Evolutionary conservation across 305 asterid species (phyloP), one percentile per base, ranked within the genome.

Genomic region (Striga hermonthica): DNA sequence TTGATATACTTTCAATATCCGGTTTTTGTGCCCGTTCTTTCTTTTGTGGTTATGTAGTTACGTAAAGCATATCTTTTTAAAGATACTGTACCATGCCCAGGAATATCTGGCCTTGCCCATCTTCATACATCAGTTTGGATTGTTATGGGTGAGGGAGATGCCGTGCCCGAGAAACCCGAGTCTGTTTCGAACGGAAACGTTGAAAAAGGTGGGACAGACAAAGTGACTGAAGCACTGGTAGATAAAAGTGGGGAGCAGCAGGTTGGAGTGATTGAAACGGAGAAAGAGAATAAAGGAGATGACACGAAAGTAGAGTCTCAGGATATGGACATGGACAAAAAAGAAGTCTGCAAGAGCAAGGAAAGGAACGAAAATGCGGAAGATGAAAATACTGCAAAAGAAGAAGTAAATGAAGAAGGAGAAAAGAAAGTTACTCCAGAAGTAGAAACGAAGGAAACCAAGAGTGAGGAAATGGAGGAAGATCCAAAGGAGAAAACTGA

Each of bases 101-200:
- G 58, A 14, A 53, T 14, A 15, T 5, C 6, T 8, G 41, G 10
- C 14, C 6, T 9, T 34, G 37, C 40, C 44, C 38, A 35, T 39
- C 28, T 40, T 7, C 37, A 9, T 47, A 55, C 45, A 15, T 74
- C 16, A 35, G 34, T 54, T 60, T 69, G 38, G 49, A 75, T 64
- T 73, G 73, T 70, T 36, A 91, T 88, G 96, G 91, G 86, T 57
- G 88, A 81, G 77, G 87, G 72, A 68, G 88, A 76, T 45, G 65
- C 56, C 4, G 83, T 71, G 54, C 44, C 85, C 41, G 88, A 78
- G 70, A 78, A 68, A 68, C 64, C 68, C 0, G 84, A 75, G 76
- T 71, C 82, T 4, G 68, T 76, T 60, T 76, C 75, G 40, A 79
- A 84, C 75, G 94, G 81, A 15, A 77, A 70, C 16, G 73, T 68